Percentiles rank a stretch among this genome's conserved stretches.
phyloP scores from a whole-genome alignment of 495 filamentous ascomycete species.

The Penicillium argentinense region DNA sequence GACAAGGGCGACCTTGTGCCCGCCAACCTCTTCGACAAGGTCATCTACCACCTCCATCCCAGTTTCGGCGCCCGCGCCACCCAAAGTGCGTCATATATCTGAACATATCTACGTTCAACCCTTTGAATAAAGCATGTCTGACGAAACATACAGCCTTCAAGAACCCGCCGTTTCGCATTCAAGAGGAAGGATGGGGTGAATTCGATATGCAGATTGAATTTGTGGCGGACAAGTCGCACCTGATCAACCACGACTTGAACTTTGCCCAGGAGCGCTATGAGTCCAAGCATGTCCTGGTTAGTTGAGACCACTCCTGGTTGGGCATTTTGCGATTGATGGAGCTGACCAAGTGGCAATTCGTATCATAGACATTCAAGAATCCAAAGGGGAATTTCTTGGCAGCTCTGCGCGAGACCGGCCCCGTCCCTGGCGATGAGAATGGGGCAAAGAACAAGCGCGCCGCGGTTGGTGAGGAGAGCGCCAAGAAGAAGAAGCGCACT shows the following conservation, averaged over 20 bases:
- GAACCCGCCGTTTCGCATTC: slow-evolving; percentile 82
- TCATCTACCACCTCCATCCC: slow-evolving; percentile 86
- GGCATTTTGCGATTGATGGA: not conserved
- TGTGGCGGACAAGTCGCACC: slow-evolving; percentile 78
- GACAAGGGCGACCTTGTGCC: slow-evolving; percentile 65
- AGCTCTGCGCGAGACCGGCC: slow-evolving; percentile 74
- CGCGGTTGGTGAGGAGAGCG: slow-evolving; percentile 54
- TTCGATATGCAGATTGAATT: slow-evolving; percentile 92
- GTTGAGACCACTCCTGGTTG: slow-evolving; percentile 24
- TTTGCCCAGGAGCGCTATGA: slow-evolving; percentile 82
- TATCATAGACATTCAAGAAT: slow-evolving; percentile 76
- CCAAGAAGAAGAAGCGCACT: slow-evolving; percentile 73
- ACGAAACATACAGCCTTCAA: slow-evolving; percentile 81
- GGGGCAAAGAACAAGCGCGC: slow-evolving; percentile 53
- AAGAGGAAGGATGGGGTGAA: slow-evolving; percentile 97
- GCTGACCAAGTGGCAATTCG: not conserved
- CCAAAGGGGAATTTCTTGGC: slow-evolving; percentile 79
- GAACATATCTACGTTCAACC: too few relatives aligned
- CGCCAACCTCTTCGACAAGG: slow-evolving; percentile 86
- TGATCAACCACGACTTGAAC: slow-evolving; percentile 86
- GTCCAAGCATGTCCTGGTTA: slow-evolving; percentile 72
- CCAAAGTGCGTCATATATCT: slow-evolving; percentile 71
- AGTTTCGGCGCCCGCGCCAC: slow-evolving; percentile 77
- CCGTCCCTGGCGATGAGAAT: slow-evolving; percentile 74
- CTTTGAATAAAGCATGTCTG: too few relatives aligned